A percentile compares a stretch with the other conserved stretches of the same genome.
These are phyloP conservation scores for Bullera alba DNA, from an alignment of 768 basidiomycete species.

Conservation along the genomic window DNA sequence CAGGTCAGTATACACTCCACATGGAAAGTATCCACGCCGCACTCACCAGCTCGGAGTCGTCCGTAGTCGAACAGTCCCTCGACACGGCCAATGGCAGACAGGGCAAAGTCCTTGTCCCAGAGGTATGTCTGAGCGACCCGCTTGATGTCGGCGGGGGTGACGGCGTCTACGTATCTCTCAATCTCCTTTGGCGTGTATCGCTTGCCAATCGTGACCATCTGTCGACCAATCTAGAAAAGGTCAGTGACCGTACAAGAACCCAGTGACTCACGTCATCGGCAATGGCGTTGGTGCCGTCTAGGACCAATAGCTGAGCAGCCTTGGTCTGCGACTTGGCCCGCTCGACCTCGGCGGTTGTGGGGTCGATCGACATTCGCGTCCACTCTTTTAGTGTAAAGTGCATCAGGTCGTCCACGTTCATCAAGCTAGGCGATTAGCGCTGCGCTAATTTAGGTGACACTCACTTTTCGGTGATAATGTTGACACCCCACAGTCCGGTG, in stretches of 20 bases:
- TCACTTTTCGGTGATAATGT: slow-evolving; percentile 84
- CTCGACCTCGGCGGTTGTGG: slow-evolving; percentile 81
- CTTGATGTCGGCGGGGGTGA: slow-evolving; percentile 80
- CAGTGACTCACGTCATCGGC: slow-evolving; percentile 66
- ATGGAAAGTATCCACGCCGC: too few species aligned
- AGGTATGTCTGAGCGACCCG: slow-evolving; percentile 92
- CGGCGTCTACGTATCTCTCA: slow-evolving; percentile 83
- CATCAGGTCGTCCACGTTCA: slow-evolving; percentile 83
- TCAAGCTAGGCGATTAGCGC: slow-evolving; percentile 47
- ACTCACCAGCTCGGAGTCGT: slow-evolving; percentile 56
- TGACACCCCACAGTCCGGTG: slow-evolving; percentile 98
- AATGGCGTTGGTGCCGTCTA: slow-evolving; percentile 93
- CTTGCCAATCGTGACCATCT: slow-evolving; percentile 86
- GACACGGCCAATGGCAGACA: slow-evolving; percentile 74
- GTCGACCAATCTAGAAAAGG: slow-evolving; percentile 67
- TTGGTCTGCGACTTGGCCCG: slow-evolving; percentile 98
- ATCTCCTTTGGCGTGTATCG: slow-evolving; percentile 88
- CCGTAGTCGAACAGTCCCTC: slow-evolving; percentile 94
- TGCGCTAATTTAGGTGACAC: slow-evolving; percentile 1
- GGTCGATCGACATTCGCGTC: slow-evolving; percentile 86
- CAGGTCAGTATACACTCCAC: too few species aligned
- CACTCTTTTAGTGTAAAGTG: slow-evolving; percentile 95
- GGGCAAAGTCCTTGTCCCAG: slow-evolving; percentile 76
- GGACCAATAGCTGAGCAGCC: slow-evolving; percentile 76
- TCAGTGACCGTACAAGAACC: neutral